These are phyloP conservation scores for Verticillium dahliae DNA, from an alignment of 2,329 filamentous ascomycete genomes.

Conservation along the genomic window DNA sequence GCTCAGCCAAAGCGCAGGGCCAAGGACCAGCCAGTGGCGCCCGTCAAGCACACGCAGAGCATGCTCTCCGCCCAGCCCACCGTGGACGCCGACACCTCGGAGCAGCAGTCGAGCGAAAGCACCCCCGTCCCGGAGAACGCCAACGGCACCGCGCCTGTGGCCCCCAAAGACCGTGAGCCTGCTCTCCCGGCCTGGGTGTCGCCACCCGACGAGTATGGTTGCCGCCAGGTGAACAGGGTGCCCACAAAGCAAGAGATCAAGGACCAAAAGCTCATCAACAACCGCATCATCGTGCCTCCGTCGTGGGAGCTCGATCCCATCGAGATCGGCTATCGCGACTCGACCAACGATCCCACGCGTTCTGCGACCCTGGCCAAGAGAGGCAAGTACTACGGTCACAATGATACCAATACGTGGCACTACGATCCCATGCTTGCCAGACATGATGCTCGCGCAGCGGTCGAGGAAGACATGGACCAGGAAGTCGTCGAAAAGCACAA, in stretches of 20 bases:
- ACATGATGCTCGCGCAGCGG: constrained; percentile 44
- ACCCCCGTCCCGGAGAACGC: constrained; percentile 13
- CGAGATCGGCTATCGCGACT: constrained; percentile 55
- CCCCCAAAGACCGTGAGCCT: constrained; percentile 14
- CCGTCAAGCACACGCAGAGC: constrained; percentile 14
- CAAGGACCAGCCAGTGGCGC: constrained; percentile 31
- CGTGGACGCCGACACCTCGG: constrained; percentile 13
- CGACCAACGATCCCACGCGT: constrained; percentile 47
- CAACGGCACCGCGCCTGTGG: constrained; percentile 15
- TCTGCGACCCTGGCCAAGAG: constrained; percentile 45
- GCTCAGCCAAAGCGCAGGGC: constrained; percentile 39
- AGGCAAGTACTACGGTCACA: constrained; percentile 46
- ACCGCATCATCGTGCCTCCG: constrained; percentile 46
- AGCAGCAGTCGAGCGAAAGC: constrained; percentile 22
- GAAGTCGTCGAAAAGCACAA: constrained; percentile 40
- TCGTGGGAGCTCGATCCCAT: constrained; percentile 41
- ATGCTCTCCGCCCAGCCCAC: constrained; percentile 25
- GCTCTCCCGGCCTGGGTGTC: constrained; percentile 22
- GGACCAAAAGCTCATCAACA: constrained; percentile 32
- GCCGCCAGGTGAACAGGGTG: constrained; percentile 34
- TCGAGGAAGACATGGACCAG: constrained; percentile 43
- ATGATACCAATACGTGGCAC: constrained; percentile 47
- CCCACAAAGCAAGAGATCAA: constrained; percentile 17
- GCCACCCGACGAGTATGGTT: constrained; percentile 45
- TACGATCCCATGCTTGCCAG: constrained; percentile 46